Conservation (phyloP, 2,329 filamentous ascomycete species). For the Hypoxylon sp. region DNA sequence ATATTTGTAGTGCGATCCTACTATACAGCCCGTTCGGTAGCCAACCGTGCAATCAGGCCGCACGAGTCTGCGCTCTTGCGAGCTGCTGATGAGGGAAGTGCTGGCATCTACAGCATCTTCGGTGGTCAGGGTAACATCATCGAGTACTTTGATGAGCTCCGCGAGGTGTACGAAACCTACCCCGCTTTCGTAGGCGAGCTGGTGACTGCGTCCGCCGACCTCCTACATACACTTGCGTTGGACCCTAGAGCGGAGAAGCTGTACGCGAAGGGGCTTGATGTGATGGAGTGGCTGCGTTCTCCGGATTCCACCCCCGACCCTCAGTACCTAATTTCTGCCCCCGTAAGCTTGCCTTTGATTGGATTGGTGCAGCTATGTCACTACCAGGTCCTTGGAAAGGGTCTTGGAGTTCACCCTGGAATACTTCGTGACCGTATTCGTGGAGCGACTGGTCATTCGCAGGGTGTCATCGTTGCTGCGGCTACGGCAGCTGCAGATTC, state of each 20-base stretch:
- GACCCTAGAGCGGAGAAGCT: slow-evolving; percentile 92
- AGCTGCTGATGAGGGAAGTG: slow-evolving; percentile 83
- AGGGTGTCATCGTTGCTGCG: slow-evolving; percentile 93
- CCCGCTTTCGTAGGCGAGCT: slow-evolving; percentile 89
- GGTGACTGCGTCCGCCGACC: slow-evolving; percentile 80
- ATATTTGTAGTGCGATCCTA: slow-evolving; percentile 88
- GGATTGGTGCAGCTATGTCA: slow-evolving; percentile 95
- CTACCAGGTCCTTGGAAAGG: slow-evolving; percentile 93
- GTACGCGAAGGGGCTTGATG: slow-evolving; percentile 95
- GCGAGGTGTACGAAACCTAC: slow-evolving; percentile 91
- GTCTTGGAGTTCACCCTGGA: slow-evolving; percentile 87
- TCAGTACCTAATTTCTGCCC: slow-evolving; percentile 93
- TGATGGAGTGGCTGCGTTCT: slow-evolving; percentile 92
- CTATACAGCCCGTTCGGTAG: slow-evolving; percentile 85
- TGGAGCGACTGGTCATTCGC: slow-evolving; percentile 94
- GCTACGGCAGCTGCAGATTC: slow-evolving; percentile 89
- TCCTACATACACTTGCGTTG: slow-evolving; percentile 84
- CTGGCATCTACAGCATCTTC: slow-evolving; percentile 91
- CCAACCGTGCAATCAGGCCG: slow-evolving; percentile 85
- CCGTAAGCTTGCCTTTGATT: slow-evolving; percentile 95
- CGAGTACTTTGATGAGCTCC: slow-evolving; percentile 98
- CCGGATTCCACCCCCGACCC: slow-evolving; percentile 89
- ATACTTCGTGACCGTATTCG: slow-evolving; percentile 84
- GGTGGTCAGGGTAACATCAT: slow-evolving; percentile 99
- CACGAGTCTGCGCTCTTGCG: slow-evolving; percentile 94